phyloP scores from a whole-genome alignment of 78 protist species.

The Dictyostelium discoideum region DNA sequence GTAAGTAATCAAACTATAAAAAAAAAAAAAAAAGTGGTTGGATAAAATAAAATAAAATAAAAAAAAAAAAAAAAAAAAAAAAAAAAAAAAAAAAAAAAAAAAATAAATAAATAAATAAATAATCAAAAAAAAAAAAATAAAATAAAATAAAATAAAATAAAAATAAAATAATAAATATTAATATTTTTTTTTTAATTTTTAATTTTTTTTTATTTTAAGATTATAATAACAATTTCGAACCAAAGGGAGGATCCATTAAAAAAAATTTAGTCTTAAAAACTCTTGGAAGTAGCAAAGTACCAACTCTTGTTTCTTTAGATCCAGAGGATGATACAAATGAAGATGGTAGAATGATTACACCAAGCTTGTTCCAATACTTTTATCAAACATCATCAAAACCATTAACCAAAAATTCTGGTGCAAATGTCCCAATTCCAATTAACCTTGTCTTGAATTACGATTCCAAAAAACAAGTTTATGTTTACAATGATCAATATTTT shows the following conservation, averaged over 20 bases:
- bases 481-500: background rate
- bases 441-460: background rate
- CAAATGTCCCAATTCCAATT: background rate
- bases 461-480: background rate
- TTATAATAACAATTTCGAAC: conserved; percentile 18
- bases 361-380: background rate
- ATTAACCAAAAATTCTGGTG: background rate
- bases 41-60: background rate
- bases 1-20: background rate
- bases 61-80: background rate
- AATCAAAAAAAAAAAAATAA: too few relatives aligned
- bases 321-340: too few relatives aligned
- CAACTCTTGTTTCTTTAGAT: background rate
- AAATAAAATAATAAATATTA: too few relatives aligned
- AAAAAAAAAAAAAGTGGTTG: background rate
- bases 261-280: background rate
- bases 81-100: too few relatives aligned
- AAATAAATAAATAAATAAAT: too few relatives aligned
- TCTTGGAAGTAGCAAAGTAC: background rate
- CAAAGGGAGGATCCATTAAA: background rate
- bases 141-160: too few relatives aligned
- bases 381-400: background rate
- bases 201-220: background rate
- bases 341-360: background rate
- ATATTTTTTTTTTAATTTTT: too few relatives aligned